Percentiles rank a stretch among this genome's conserved stretches.
Conservation (phyloP, 148 eudicot genomes). For the Drosera capensis region DNA sequence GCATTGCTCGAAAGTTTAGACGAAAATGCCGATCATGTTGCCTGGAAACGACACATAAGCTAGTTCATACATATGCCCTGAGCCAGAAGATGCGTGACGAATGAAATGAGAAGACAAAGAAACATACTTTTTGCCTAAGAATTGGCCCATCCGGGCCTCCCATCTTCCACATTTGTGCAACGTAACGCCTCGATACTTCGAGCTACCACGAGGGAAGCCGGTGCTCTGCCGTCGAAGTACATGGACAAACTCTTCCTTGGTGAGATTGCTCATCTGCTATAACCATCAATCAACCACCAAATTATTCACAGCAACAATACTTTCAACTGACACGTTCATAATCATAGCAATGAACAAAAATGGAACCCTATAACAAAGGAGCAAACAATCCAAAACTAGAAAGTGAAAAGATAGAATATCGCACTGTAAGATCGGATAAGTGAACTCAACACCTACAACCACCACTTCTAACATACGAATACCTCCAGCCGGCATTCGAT, state of each 20-base stretch:
- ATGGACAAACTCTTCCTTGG: slow-evolving; percentile 96
- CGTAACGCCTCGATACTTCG: slow-evolving; percentile 93
- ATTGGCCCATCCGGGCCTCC: slow-evolving; percentile 99
- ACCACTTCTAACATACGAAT: no score
- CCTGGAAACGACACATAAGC: no score
- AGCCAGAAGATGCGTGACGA: no score
- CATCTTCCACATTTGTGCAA: slow-evolving; percentile 99
- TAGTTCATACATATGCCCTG: no score
- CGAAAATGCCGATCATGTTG: no score
- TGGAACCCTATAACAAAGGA: no score
- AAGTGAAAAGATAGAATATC: no score
- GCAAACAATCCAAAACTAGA: no score
- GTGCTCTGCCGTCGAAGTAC: slow-evolving; percentile 91
- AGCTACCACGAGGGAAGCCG: slow-evolving; percentile 92
- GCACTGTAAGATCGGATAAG: no score
- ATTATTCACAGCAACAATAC: neutral
- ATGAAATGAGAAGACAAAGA: neutral
- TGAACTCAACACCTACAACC: no score
- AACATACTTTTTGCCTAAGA: slow-evolving; percentile 89
- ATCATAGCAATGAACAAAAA: neutral
- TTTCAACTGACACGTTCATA: neutral
- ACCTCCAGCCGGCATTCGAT: no score
- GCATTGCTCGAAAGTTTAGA: no score
- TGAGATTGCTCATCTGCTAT: slow-evolving; percentile 69
- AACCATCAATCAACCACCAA: neutral